Evolutionary conservation across 78 protist species (phyloP).

Genomic region (Blattamonas nauphoetae): DNA sequence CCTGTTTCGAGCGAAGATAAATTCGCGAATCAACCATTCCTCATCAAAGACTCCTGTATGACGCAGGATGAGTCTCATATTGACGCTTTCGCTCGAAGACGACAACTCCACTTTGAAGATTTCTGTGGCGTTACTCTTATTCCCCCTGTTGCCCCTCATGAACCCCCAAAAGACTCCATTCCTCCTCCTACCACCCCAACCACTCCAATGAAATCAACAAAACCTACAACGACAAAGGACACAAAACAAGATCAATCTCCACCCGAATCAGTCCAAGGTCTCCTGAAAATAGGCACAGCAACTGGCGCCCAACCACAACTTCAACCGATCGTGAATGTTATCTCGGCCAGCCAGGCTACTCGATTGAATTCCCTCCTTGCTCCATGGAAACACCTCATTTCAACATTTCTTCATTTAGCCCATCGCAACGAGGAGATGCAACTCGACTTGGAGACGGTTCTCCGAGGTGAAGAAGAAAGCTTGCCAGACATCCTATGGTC

Average conservation of each 20-base stretch:
- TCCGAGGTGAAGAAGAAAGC: neutral
- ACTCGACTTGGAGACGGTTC: neutral
- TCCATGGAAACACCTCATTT: neutral
- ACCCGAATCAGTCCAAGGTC: neutral
- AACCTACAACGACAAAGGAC: neutral
- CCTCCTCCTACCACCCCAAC: neutral
- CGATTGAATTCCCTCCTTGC: neutral
- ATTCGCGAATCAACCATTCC: neutral
- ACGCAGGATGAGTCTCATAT: neutral
- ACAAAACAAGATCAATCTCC: neutral
- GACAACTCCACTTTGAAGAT: neutral
- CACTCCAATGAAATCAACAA: neutral
- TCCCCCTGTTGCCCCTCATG: neutral
- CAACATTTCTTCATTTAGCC: neutral
- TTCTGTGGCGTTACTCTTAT: neutral
- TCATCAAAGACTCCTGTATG: neutral
- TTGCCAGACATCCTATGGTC: neutral
- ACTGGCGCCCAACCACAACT: neutral
- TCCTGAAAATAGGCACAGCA: neutral
- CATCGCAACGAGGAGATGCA: neutral
- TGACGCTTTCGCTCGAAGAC: neutral
- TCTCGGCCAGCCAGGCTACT: neutral
- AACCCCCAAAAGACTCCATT: neutral
- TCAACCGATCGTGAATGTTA: neutral
- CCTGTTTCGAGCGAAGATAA: neutral